A percentile compares a stretch with the other conserved stretches of the same genome.
These are phyloP conservation scores for Yarrowia sp. DNA, from an alignment of 805 yeast species.

Conservation along the genomic window DNA sequence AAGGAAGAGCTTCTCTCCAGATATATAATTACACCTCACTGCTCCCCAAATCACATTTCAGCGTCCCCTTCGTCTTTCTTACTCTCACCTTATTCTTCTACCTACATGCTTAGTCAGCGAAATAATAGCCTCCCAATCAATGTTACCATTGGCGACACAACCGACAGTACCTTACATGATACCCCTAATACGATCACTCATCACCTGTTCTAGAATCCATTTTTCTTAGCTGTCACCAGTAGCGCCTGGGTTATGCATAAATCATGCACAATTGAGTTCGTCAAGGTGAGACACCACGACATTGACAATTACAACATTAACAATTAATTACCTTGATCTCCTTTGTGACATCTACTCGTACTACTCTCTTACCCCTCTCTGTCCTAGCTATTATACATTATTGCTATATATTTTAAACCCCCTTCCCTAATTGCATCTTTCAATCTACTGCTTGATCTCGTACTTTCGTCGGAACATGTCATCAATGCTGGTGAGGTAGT, in stretches of 20 bases:
- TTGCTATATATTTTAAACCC: slow-evolving; percentile 28
- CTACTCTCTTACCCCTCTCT: no score
- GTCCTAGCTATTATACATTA: slow-evolving; percentile 29
- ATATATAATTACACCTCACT: no score
- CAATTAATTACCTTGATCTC: no score
- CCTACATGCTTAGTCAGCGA: no score
- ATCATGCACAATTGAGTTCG: slow-evolving; percentile 11
- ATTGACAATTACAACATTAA: neutral
- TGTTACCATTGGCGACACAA: no score
- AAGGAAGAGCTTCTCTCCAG: no score
- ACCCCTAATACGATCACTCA: slow-evolving; percentile 1
- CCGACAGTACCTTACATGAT: no score
- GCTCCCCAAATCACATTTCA: no score
- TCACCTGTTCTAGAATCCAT: slow-evolving; percentile 1
- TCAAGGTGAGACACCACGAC: slow-evolving; percentile 13
- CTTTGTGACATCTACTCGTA: no score
- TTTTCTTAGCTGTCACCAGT: neutral
- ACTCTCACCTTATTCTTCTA: no score
- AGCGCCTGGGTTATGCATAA: neutral
- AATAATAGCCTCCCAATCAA: no score
- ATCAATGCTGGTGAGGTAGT: slow-evolving; percentile 82
- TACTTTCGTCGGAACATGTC: slow-evolving; percentile 88
- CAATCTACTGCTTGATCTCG: slow-evolving; percentile 63
- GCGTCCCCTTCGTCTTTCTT: no score
- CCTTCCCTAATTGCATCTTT: slow-evolving; percentile 1